Conservation (phyloP, 1,284 basidiomycete species). For the Tetrapyrgos nigripes region DNA sequence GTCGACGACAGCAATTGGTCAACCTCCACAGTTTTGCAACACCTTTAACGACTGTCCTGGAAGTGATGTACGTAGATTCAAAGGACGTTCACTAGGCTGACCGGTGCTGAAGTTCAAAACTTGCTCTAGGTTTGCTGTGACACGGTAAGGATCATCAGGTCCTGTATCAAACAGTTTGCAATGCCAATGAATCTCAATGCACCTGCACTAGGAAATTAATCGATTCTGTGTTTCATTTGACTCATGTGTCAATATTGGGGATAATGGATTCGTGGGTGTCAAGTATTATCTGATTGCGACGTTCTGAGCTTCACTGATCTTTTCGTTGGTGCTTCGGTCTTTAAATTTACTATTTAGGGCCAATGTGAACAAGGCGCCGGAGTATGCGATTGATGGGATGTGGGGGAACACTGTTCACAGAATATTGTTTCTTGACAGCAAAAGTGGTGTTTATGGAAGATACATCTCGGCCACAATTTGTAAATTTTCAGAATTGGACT, state of each 20-base stretch:
- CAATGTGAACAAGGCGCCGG: not conserved
- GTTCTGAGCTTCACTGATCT: not conserved
- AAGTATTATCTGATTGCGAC: not conserved
- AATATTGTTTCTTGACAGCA: no score
- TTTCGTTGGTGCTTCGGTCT: not conserved
- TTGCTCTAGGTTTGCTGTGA: not conserved
- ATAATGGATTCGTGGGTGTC: not conserved
- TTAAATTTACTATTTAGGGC: not conserved
- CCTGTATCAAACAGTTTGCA: no score
- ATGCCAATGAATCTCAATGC: not conserved
- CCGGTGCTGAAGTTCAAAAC: not conserved
- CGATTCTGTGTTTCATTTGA: not conserved
- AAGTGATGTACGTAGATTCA: not conserved
- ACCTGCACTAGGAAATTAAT: not conserved
- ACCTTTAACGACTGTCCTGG: not conserved
- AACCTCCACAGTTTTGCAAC: not conserved
- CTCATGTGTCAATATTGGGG: not conserved
- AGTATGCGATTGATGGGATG: no score
- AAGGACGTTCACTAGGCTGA: not conserved
- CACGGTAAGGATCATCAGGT: no score
- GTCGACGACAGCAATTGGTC: not conserved
- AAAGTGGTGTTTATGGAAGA: no score
- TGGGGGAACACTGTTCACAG: no score
- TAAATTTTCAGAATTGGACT: no score
- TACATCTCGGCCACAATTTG: no score